Conservation (phyloP, 2,329 filamentous ascomycete species). For the Meredithiella fracta region DNA sequence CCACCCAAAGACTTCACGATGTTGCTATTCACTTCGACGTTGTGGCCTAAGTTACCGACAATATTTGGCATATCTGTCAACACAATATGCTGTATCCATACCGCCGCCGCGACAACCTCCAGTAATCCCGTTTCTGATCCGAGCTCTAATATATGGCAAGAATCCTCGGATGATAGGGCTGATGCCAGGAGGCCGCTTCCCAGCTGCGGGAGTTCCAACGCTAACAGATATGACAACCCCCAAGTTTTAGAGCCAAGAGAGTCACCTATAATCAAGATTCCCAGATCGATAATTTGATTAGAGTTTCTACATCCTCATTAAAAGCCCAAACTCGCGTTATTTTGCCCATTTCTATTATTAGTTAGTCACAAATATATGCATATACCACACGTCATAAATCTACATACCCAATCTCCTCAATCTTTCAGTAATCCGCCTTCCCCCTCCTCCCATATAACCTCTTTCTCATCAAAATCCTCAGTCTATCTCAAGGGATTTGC, state of each 20-base stretch:
- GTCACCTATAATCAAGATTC: constrained; percentile 83
- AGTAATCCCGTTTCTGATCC: constrained; percentile 86
- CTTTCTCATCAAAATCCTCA: constrained; percentile 45
- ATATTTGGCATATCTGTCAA: constrained; percentile 79
- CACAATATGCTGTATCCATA: constrained; percentile 49
- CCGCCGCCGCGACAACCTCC: constrained; percentile 64
- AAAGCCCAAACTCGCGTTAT: constrained; percentile 40
- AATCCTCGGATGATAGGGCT: constrained; percentile 25
- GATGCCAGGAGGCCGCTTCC: constrained; percentile 28
- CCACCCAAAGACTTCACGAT: constrained; percentile 40
- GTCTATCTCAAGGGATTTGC: constrained; percentile 54
- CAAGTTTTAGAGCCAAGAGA: constrained; percentile 79
- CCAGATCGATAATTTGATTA: constrained; percentile 53
- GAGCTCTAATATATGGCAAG: constrained; percentile 48
- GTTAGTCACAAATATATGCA: too few relatives aligned
- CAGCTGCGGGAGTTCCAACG: constrained; percentile 47
- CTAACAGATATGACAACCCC: constrained; percentile 77
- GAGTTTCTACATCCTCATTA: constrained; percentile 15
- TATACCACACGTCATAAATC: background rate
- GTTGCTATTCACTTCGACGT: constrained; percentile 47
- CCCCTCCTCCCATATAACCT: constrained; percentile 65
- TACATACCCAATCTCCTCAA: constrained; percentile 55
- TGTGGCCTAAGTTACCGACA: constrained; percentile 61
- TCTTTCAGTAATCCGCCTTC: constrained; percentile 63
- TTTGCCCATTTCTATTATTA: constrained; percentile 39